Evolutionary conservation across 352 stramenopile genomes (phyloP).

Genomic region (Phytopythium chamaehyphon): DNA sequence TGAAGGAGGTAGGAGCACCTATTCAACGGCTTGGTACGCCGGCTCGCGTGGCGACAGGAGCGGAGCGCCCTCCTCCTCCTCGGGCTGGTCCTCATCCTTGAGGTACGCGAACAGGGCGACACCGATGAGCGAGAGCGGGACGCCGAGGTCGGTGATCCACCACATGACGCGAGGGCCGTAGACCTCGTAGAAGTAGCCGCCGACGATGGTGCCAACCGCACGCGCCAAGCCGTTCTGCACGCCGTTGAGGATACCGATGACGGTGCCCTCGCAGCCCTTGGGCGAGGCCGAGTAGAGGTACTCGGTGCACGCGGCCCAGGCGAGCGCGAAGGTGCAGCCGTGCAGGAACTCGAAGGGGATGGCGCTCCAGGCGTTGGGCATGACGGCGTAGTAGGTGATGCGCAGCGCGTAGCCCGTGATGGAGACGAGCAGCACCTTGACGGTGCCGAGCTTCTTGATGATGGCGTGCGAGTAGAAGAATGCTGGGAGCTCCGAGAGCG

Average conservation of each 20-base stretch:
- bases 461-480: slow-evolving; percentile 79
- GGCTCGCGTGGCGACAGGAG: slow-evolving; percentile 2
- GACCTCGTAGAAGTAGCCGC: slow-evolving; percentile 74
- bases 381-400: slow-evolving; percentile 69
- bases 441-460: slow-evolving; percentile 62
- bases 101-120: slow-evolving; percentile 54
- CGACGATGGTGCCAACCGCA: slow-evolving; percentile 61
- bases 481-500: slow-evolving; percentile 67
- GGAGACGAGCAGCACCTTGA: slow-evolving; percentile 69
- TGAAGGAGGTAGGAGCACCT: neutral
- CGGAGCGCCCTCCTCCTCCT: slow-evolving; percentile 11
- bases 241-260: slow-evolving; percentile 76
- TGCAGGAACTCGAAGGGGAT: slow-evolving; percentile 83
- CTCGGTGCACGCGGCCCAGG: slow-evolving; percentile 70
- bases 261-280: slow-evolving; percentile 53
- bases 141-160: slow-evolving; percentile 57
- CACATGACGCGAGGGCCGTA: slow-evolving; percentile 66
- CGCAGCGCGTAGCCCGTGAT: slow-evolving; percentile 64
- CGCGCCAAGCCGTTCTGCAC: slow-evolving; percentile 71
- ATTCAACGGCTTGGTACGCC: neutral
- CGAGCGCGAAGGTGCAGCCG: slow-evolving; percentile 66
- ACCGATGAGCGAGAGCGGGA: slow-evolving; percentile 55
- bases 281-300: slow-evolving; percentile 70
- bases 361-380: slow-evolving; percentile 73
- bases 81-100: slow-evolving; percentile 40